Percentiles rank a stretch among this genome's conserved stretches.
Evolutionary conservation across 305 asterid genomes (phyloP).

Genomic region (Fraxinus latifolia): DNA sequence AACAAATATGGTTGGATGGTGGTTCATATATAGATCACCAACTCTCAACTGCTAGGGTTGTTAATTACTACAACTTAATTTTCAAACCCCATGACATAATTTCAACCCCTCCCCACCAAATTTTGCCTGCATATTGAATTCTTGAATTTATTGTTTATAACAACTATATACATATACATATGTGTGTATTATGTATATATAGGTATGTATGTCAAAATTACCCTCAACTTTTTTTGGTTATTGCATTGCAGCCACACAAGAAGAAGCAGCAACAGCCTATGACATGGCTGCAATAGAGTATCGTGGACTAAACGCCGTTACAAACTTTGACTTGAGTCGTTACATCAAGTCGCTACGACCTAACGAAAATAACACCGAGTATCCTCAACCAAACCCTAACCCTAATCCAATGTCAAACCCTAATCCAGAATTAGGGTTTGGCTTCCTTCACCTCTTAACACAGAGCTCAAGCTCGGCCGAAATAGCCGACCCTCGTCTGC

Average conservation of each 20-base stretch:
- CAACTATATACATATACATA: neutral
- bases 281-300: slow-evolving; percentile 94
- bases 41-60: slow-evolving; percentile 59
- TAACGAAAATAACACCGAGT: slow-evolving; percentile 16
- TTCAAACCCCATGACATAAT: slow-evolving; percentile 19
- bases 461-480: slow-evolving; percentile 38
- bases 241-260: slow-evolving; percentile 66
- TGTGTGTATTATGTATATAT: neutral
- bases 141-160: slow-evolving; percentile 21
- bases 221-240: slow-evolving; percentile 17
- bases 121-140: slow-evolving; percentile 46
- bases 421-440: slow-evolving; percentile 26
- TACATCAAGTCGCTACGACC: slow-evolving; percentile 54
- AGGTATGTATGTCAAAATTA: slow-evolving; percentile 4
- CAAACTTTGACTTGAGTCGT: slow-evolving; percentile 86
- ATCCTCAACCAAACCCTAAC: slow-evolving; percentile 20
- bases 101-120: slow-evolving; percentile 42
- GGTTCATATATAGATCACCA: slow-evolving; percentile 49
- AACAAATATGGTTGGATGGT: slow-evolving; percentile 50
- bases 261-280: slow-evolving; percentile 91
- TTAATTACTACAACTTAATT: slow-evolving; percentile 31
- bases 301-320: slow-evolving; percentile 84
- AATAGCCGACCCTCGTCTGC: slow-evolving; percentile 13
- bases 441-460: slow-evolving; percentile 24
- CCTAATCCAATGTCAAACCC: slow-evolving; percentile 27